phyloP scores from a whole-genome alignment of 192 early-diverging fungal species.

The Diversispora epigaea region DNA sequence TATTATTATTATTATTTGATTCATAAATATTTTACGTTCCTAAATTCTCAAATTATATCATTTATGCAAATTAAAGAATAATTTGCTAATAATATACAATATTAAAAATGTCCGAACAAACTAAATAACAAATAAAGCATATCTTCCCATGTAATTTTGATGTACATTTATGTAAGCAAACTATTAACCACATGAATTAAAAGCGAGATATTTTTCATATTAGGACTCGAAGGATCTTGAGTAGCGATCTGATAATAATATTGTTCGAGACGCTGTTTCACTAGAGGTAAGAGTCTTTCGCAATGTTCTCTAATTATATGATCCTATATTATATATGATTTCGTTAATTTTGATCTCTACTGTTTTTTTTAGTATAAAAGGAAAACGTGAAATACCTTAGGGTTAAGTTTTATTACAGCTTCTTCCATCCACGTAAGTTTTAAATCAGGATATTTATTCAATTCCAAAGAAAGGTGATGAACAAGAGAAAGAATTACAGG shows the following conservation, averaged over 20 bases:
- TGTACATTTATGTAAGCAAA: neutral
- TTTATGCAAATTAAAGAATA: too few relatives aligned
- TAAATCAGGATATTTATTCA: conserved; percentile 20
- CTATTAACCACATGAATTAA: conserved; percentile 22
- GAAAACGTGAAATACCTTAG: conserved; percentile 30
- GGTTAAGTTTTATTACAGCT: conserved; percentile 33
- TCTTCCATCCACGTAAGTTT: conserved; percentile 30
- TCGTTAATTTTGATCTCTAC: conserved; percentile 30
- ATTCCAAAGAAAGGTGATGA: conserved; percentile 42
- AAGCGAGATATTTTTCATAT: conserved; percentile 22
- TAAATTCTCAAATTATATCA: too few relatives aligned
- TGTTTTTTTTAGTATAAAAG: too few relatives aligned
- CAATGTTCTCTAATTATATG: conserved; percentile 37
- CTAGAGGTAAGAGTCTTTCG: conserved; percentile 37
- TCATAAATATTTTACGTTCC: too few relatives aligned
- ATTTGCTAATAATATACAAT: too few relatives aligned
- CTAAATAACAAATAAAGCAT: too few relatives aligned
- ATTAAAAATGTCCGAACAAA: too few relatives aligned
- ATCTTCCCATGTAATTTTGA: neutral
- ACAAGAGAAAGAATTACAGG: conserved; percentile 46
- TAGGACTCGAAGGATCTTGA: conserved; percentile 13
- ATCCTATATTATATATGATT: conserved; percentile 37
- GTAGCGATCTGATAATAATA: conserved; percentile 26
- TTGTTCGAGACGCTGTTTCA: conserved; percentile 37
- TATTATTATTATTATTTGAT: too few relatives aligned